A percentile compares a stretch with the other conserved stretches of the same genome.
Evolutionary conservation across 2,329 filamentous ascomycete genomes (phyloP).

Genomic region (Colletotrichum musae): DNA sequence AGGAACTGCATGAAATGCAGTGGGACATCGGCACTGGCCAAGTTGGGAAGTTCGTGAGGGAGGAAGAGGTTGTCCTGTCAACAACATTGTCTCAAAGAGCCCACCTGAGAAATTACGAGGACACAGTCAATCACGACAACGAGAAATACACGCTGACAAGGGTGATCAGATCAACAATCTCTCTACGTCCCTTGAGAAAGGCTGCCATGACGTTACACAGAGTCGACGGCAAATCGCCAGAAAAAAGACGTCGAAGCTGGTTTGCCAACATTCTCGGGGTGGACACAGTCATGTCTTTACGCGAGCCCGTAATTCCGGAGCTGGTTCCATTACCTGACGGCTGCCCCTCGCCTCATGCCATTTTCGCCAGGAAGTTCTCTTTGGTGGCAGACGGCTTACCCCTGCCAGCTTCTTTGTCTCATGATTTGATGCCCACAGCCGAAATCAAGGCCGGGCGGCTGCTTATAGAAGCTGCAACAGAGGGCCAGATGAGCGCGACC

Average conservation of each 20-base stretch:
- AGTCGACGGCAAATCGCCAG: not conserved
- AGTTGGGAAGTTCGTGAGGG: slow-evolving; percentile 52
- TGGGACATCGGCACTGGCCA: slow-evolving; percentile 51
- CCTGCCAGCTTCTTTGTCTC: slow-evolving; percentile 51
- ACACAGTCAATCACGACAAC: not conserved
- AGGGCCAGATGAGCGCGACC: slow-evolving; percentile 46
- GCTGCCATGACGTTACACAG: not conserved
- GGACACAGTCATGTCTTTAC: slow-evolving; percentile 29
- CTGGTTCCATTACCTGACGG: slow-evolving; percentile 52
- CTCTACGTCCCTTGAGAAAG: slow-evolving; percentile 9
- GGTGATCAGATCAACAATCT: not conserved
- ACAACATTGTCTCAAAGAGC: slow-evolving; percentile 34
- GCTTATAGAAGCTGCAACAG: slow-evolving; percentile 47
- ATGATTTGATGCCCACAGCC: slow-evolving; percentile 57
- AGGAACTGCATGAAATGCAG: slow-evolving; percentile 58
- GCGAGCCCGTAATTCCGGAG: slow-evolving; percentile 18
- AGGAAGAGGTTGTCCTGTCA: slow-evolving; percentile 46
- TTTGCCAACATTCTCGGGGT: slow-evolving; percentile 32
- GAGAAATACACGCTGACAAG: not conserved
- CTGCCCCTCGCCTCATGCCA: slow-evolving; percentile 58
- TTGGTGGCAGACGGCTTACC: slow-evolving; percentile 51
- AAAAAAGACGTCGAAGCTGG: slow-evolving; percentile 25
- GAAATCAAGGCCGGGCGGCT: slow-evolving; percentile 58
- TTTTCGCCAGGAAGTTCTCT: slow-evolving; percentile 60
- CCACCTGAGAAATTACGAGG: slow-evolving; percentile 43